These are phyloP conservation scores for Globisporangium viniferum DNA, from an alignment of 352 stramenopile species.

Conservation along the genomic window DNA sequence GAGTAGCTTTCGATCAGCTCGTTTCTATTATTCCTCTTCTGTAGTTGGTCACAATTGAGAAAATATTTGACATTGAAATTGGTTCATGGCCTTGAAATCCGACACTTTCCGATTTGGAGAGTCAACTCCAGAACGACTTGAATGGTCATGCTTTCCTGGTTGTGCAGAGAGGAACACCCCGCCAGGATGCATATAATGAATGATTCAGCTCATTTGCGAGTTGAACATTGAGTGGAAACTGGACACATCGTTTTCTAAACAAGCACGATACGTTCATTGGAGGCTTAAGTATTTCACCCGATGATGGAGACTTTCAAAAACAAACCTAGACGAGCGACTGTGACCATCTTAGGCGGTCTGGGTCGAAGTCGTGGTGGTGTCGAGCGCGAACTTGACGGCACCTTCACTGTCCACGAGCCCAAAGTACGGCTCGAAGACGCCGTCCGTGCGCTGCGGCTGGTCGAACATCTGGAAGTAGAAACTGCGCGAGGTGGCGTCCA, in stretches of 20 bases:
- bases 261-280: background rate
- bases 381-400: constrained; percentile 38
- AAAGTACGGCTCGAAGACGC: constrained; percentile 48
- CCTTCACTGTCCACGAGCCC: constrained; percentile 34
- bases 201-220: background rate
- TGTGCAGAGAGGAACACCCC: no score
- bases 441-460: constrained; percentile 39
- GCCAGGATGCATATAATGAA: no score
- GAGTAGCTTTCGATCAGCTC: no score
- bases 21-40: no score
- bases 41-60: no score
- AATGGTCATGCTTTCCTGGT: no score
- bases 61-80: no score
- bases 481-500: constrained; percentile 26
- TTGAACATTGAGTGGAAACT: background rate
- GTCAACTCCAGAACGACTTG: no score
- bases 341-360: background rate
- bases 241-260: background rate
- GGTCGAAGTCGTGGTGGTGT: background rate
- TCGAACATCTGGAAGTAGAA: constrained; percentile 73
- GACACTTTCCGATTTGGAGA: background rate
- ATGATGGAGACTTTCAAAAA: background rate
- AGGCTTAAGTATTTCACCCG: background rate
- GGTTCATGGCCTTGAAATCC: no score
- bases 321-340: background rate